These are phyloP conservation scores for Cladosporium sp. DNA, from an alignment of 2,329 filamentous ascomycete genomes.

Conservation along the genomic window DNA sequence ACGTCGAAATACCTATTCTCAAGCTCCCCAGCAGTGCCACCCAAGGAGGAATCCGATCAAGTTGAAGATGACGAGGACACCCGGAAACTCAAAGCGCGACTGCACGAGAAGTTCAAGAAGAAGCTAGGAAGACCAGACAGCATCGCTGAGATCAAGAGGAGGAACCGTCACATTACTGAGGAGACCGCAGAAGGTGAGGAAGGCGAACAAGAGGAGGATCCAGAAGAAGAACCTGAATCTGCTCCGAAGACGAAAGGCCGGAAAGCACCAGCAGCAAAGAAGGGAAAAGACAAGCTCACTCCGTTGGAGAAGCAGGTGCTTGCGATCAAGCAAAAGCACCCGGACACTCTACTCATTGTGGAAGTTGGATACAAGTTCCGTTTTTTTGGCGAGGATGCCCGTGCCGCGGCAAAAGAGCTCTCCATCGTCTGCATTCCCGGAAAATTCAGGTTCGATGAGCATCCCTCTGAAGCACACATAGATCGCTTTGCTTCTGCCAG, in stretches of 20 bases:
- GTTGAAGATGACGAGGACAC: conserved; percentile 46
- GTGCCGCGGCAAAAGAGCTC: conserved; percentile 79
- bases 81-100: conserved; percentile 57
- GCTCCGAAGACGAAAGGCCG: conserved; percentile 42
- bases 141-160: conserved; percentile 59
- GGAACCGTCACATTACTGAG: conserved; percentile 49
- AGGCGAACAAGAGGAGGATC: conserved; percentile 53
- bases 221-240: conserved; percentile 46
- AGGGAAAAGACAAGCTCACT: conserved; percentile 75
- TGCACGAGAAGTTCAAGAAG: conserved; percentile 82
- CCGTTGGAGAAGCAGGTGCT: conserved; percentile 91
- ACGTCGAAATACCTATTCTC: conserved; percentile 57
- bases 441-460: conserved; percentile 90
- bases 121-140: conserved; percentile 85
- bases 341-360: conserved; percentile 83
- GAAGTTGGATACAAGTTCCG: conserved; percentile 98
- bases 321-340: conserved; percentile 85
- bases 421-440: conserved; percentile 96
- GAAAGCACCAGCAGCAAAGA: conserved; percentile 55
- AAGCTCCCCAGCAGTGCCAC: conserved; percentile 34
- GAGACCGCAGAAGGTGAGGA: conserved; percentile 47
- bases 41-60: conserved; percentile 33
- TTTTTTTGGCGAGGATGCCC: conserved; percentile 93
- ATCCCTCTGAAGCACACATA: conserved; percentile 85
- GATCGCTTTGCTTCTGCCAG: conserved; percentile 92